Base-by-base conservation (phyloP, 768 basidiomycete genomes). In the Podaxis mareebaensis region DNA sequence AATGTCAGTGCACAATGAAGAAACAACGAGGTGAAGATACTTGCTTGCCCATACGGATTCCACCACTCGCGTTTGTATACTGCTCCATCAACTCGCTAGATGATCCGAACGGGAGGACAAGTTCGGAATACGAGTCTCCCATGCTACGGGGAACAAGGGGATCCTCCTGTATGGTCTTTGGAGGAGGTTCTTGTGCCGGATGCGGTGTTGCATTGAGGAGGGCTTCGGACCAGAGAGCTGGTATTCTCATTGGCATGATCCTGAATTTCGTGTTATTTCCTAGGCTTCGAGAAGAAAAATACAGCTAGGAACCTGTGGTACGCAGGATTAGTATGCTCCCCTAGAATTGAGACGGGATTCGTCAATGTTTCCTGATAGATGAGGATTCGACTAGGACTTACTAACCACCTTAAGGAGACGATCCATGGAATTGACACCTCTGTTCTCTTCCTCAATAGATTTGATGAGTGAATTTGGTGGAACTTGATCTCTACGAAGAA, bases 61-160 rank as follows among this genome's bases (percentile, higher is more conserved):
- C 87, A 17, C 90, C 90, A 26, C 80, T 79, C 0, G 88, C 88
- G 69, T 90, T 91, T 6, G 83, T 88, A 68, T 91, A 91, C 64
- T 85, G 80, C 67, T 91, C 90, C 24, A 90, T 75, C 12, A 89
- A 73, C 58, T 81, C 73, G 0, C 85, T 79, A 15, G 83, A 82
- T 1, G 85, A 85, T 1, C 79, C 80, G 70, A 91, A 91, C 1
- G 88, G 87, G 20, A 92, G 81, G 7, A 82, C 67, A 4, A 89
- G 71, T 70, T 91, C 87, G 40, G 86, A 81, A 69, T 91, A 91
- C 0, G 89, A 90, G 68, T 91, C 88, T 56, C 85, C 78, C 90
- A 91, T 92, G 55, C 78, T 73, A 7, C 88, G 78, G 6, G 84
- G 81, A 12, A 74, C 69, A 0, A 78, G 77, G 5, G 72, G 70